Evolutionary conservation across 441 rosid genomes (phyloP).

Genomic region (Adansonia grandidieri): DNA sequence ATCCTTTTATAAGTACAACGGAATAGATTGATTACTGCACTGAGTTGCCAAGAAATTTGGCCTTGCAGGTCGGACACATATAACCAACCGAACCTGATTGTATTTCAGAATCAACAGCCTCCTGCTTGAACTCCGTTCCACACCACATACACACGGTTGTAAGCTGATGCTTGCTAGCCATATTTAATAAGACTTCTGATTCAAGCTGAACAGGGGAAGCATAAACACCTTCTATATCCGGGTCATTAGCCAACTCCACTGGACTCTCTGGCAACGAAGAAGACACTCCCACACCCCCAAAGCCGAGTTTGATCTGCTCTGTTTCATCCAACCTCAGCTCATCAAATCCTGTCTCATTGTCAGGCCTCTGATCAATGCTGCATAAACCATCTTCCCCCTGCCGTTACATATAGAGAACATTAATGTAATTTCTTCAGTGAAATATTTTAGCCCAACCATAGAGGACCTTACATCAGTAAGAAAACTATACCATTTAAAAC

Average conservation of each 20-base stretch:
- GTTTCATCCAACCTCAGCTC: conserved; percentile 58
- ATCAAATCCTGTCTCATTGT: conserved; percentile 41
- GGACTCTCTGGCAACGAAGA: conserved; percentile 40
- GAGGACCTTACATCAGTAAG: background rate
- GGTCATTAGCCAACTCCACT: conserved; percentile 35
- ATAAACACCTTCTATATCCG: conserved; percentile 36
- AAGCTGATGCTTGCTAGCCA: conserved; percentile 34
- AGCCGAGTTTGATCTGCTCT: conserved; percentile 46
- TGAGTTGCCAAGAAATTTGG: conserved; percentile 55
- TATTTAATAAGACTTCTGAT: conserved; percentile 38
- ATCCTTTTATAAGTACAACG: background rate
- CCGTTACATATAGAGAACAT: conserved; percentile 22
- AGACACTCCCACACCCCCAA: conserved; percentile 41
- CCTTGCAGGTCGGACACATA: conserved; percentile 77
- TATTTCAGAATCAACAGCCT: conserved; percentile 49
- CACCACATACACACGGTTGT: conserved; percentile 71
- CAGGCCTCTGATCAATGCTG: conserved; percentile 34
- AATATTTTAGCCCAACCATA: background rate
- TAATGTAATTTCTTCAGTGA: conserved; percentile 6
- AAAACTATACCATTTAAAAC: background rate
- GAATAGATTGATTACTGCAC: conserved; percentile 25
- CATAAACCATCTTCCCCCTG: conserved; percentile 49
- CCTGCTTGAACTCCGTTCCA: conserved; percentile 64
- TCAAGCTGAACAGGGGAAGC: conserved; percentile 45
- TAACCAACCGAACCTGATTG: conserved; percentile 57